phyloP scores from a whole-genome alignment of 495 filamentous ascomycete species.

The Lepidopterella palustris region DNA sequence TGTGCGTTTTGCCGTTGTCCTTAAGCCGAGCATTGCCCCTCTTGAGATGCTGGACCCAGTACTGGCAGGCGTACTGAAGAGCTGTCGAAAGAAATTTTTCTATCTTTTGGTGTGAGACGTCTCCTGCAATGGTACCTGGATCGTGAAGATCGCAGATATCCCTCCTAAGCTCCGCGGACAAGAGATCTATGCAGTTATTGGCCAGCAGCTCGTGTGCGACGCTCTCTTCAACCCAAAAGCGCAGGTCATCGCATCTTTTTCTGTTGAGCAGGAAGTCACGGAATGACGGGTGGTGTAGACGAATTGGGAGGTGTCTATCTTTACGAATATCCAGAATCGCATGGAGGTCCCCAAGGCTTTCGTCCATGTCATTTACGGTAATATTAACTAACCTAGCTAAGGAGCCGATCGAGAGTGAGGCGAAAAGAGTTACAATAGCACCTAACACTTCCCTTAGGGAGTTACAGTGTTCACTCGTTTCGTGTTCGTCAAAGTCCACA shows the following conservation, averaged over 20 bases:
- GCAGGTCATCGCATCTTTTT: conserved; percentile 13
- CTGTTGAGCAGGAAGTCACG: conserved; percentile 43
- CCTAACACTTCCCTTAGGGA: neutral
- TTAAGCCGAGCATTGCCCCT: neutral
- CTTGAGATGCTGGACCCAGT: conserved; percentile 29
- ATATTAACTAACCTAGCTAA: neutral
- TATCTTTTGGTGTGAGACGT: neutral
- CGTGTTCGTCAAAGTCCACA: conserved; percentile 6
- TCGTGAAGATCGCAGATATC: conserved; percentile 37
- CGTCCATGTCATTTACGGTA: neutral
- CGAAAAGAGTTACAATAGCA: neutral
- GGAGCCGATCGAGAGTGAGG: neutral
- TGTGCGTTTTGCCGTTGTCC: neutral
- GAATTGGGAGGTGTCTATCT: conserved; percentile 27
- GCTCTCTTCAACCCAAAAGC: conserved; percentile 40
- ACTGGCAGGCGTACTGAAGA: neutral
- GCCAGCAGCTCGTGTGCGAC: conserved; percentile 33
- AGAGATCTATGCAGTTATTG: conserved; percentile 31
- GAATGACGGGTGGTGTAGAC: conserved; percentile 45
- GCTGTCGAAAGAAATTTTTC: neutral
- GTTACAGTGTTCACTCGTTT: neutral
- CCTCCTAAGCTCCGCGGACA: conserved; percentile 23
- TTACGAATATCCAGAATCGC: conserved; percentile 36
- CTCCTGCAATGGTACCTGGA: conserved; percentile 19
- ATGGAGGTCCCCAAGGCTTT: conserved; percentile 16